These are phyloP conservation scores for Ambrosiella beaveri DNA, from an alignment of 2,329 filamentous ascomycete genomes.

Conservation along the genomic window DNA sequence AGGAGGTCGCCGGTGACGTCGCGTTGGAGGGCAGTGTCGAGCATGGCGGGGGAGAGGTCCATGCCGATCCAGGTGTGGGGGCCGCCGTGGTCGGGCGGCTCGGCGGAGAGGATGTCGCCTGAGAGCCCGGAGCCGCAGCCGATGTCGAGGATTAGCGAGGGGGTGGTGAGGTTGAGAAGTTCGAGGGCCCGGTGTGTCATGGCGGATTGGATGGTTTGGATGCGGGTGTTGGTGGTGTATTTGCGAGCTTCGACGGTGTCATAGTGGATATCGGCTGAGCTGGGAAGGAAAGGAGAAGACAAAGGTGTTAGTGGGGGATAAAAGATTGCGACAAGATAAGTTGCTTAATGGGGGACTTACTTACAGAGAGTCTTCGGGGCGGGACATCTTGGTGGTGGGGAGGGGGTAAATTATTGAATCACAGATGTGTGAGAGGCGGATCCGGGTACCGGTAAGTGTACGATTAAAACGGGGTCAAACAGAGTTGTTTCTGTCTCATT, in stretches of 20 bases:
- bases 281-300: conserved; percentile 21
- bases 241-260: conserved; percentile 89
- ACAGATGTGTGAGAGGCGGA: background rate
- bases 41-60: conserved; percentile 90
- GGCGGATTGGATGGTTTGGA: conserved; percentile 81
- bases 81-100: conserved; percentile 52
- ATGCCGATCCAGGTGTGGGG: conserved; percentile 95
- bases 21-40: conserved; percentile 81
- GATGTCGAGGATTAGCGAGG: conserved; percentile 87
- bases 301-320: background rate
- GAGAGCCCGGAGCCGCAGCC: conserved; percentile 91
- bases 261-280: conserved; percentile 93
- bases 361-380: conserved; percentile 86
- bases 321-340: background rate
- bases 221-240: conserved; percentile 91
- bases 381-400: conserved; percentile 53
- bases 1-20: conserved; percentile 90
- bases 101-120: conserved; percentile 76
- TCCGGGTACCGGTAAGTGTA: background rate
- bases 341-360: conserved; percentile 14
- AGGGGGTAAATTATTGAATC: background rate
- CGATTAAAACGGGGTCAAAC: background rate
- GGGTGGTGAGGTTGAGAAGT: conserved; percentile 61
- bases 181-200: conserved; percentile 92
- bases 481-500: no score